Conservation (phyloP, 345 rosid genomes). For the Populus deltoides region DNA sequence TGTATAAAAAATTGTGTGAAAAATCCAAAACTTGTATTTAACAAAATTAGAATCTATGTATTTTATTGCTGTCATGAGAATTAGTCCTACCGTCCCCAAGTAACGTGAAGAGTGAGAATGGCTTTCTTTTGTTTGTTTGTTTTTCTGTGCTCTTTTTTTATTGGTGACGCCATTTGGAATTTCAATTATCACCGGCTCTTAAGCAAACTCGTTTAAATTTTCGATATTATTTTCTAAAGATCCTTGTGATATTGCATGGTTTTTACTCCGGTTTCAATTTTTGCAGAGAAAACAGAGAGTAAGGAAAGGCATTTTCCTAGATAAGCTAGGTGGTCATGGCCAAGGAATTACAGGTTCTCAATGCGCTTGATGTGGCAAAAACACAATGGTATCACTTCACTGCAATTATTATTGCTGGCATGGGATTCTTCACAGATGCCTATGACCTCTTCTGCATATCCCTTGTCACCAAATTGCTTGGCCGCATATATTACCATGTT, state of each 20-base stretch:
- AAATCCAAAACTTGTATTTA: neutral
- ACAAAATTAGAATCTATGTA: neutral
- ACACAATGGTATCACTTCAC: conserved; percentile 87
- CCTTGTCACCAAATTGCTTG: conserved; percentile 76
- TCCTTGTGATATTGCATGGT: neutral
- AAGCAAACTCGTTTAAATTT: neutral
- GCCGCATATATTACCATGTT: conserved; percentile 66
- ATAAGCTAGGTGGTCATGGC: neutral
- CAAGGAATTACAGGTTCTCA: neutral
- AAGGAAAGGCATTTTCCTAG: neutral
- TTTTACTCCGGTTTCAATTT: neutral
- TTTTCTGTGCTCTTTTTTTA: neutral
- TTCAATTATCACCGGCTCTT: neutral
- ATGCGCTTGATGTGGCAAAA: conserved; percentile 56
- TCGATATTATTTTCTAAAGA: neutral
- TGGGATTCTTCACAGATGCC: conserved; percentile 87
- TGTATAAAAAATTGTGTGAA: neutral
- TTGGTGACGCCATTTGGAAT: neutral
- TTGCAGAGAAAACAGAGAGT: conserved; percentile 13
- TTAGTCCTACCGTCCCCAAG: neutral
- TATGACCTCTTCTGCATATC: conserved; percentile 80
- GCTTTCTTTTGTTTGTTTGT: neutral
- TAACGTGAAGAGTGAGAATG: neutral
- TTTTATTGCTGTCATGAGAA: neutral
- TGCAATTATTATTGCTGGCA: conserved; percentile 70